These are phyloP conservation scores for Coemansia erecta DNA, from an alignment of 192 early-diverging fungal genomes.

Conservation along the genomic window DNA sequence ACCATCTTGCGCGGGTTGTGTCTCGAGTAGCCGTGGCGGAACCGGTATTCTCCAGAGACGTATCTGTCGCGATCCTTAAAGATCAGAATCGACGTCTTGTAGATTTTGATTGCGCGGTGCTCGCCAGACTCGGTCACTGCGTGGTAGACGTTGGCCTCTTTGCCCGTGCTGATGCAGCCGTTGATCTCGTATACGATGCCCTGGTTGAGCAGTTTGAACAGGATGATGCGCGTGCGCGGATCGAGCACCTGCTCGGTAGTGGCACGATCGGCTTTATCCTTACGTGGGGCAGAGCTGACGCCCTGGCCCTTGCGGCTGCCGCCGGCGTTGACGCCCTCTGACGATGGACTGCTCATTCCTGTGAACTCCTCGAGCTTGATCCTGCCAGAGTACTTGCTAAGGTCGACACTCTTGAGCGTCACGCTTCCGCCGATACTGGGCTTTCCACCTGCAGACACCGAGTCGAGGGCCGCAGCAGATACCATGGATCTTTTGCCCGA, in stretches of 20 bases:
- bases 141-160: constrained; percentile 99
- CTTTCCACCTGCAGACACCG: constrained; percentile 13
- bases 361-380: constrained; percentile 66
- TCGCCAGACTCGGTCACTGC: constrained; percentile 78
- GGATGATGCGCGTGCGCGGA: constrained; percentile 94
- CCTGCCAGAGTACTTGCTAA: constrained; percentile 66
- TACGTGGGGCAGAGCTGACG: constrained; percentile 38
- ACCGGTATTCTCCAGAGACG: constrained; percentile 92
- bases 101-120: constrained; percentile 93
- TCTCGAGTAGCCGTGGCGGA: constrained; percentile 90
- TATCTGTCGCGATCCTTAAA: constrained; percentile 99
- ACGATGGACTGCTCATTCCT: constrained; percentile 11
- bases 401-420: constrained; percentile 51
- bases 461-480: constrained; percentile 18
- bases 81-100: constrained; percentile 96
- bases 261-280: constrained; percentile 92
- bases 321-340: constrained; percentile 4
- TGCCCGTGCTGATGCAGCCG: constrained; percentile 96
- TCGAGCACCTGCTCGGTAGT: constrained; percentile 97
- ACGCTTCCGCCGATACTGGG: constrained; percentile 19
- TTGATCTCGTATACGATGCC: constrained; percentile 91
- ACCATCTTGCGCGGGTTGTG: constrained; percentile 99
- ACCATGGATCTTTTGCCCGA: neutral
- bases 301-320: constrained; percentile 51
- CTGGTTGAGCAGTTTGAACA: constrained; percentile 93